phyloP scores from a whole-genome alignment of 2,329 filamentous ascomycete genomes.

The Fusarium concolor region DNA sequence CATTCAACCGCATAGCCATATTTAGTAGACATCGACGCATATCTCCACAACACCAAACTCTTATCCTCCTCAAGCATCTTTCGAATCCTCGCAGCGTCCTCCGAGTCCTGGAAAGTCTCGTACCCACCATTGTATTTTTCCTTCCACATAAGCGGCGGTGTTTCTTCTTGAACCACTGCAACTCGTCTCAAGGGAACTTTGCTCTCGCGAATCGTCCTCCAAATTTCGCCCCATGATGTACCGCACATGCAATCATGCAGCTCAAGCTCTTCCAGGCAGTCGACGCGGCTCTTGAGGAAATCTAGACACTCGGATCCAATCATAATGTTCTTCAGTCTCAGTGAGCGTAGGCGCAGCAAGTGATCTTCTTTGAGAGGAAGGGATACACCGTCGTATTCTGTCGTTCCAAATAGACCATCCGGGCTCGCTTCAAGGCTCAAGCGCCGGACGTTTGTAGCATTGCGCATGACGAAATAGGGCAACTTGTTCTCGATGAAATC shows the following conservation, averaged over 20 bases:
- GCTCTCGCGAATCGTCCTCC: neutral
- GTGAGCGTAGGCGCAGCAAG: rapidly evolving
- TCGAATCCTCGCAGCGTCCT: neutral
- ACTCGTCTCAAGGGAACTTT: rapidly evolving
- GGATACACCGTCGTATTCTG: neutral
- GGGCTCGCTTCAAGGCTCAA: neutral
- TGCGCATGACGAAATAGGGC: rapidly evolving
- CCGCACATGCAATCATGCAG: neutral
- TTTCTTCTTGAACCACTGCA: neutral
- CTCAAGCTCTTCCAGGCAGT: neutral
- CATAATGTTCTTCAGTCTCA: neutral
- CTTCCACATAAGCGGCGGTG: neutral
- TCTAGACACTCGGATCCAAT: neutral
- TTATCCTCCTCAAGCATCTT: neutral
- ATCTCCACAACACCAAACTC: conserved; percentile 4
- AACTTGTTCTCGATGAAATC: neutral
- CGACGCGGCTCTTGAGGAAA: neutral
- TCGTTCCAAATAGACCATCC: neutral
- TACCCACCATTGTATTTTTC: neutral
- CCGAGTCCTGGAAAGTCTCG: neutral
- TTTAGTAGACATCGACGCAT: neutral
- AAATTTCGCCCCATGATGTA: neutral
- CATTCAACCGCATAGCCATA: neutral
- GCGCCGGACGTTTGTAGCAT: neutral
- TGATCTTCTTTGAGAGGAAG: neutral